Conservation (phyloP, 2,329 filamentous ascomycete species). For the Botrytis porri region DNA sequence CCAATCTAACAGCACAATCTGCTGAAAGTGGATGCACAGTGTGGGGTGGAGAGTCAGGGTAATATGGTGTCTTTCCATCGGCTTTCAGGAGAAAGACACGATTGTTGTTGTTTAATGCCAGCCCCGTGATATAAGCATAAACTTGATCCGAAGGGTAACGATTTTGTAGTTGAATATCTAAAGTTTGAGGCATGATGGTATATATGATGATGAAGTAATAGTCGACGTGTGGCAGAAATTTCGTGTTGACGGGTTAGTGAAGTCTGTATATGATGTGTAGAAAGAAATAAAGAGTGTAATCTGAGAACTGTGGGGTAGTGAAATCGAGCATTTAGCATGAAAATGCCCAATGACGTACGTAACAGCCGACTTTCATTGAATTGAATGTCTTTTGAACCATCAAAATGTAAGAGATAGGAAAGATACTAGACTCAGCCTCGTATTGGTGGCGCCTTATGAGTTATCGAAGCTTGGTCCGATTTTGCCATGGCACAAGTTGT, state of each 20-base stretch:
- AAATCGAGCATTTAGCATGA: constrained; percentile 6
- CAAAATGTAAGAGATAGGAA: background rate
- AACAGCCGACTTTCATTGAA: background rate
- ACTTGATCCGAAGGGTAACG: constrained; percentile 57
- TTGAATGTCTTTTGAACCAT: background rate
- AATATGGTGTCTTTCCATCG: constrained; percentile 65
- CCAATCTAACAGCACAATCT: constrained; percentile 63
- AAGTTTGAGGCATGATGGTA: constrained; percentile 25
- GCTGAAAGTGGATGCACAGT: constrained; percentile 50
- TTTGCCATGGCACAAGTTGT: background rate
- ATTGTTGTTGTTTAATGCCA: constrained; percentile 57
- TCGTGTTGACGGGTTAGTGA: background rate
- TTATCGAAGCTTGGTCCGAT: background rate
- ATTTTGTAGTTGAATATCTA: constrained; percentile 64
- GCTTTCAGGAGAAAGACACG: constrained; percentile 60
- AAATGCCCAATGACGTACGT: constrained; percentile 11
- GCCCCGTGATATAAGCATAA: constrained; percentile 70
- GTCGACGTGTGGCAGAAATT: background rate
- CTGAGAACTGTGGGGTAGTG: background rate
- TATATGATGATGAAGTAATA: background rate
- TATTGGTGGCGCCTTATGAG: background rate
- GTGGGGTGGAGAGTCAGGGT: constrained; percentile 55
- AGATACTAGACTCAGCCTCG: background rate
- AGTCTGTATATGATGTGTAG: background rate
- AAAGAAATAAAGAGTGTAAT: background rate